Base-by-base conservation (phyloP, 139 green algal genomes). In the Chlamydomonas sp. region DNA sequence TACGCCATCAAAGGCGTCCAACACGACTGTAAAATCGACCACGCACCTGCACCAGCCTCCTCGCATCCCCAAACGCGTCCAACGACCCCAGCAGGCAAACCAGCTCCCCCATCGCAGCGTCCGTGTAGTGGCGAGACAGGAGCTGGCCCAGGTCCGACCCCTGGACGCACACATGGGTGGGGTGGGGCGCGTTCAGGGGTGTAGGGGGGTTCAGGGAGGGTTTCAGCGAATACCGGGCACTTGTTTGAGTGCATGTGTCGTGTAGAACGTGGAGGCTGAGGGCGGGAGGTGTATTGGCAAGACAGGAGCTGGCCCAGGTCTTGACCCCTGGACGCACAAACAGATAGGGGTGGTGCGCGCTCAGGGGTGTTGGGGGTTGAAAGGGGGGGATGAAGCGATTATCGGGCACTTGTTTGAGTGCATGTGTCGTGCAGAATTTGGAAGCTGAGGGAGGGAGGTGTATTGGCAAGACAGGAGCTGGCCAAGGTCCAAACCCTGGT, bases 41-140 rank as follows among this genome's bases (percentile, higher is more conserved):
- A n/a, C n/a, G n/a, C n/a, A n/a, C n/a, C n/a, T n/a, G 13, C 43
- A 16, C 43, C 47, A 83, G 69, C 37, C 75, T 61, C 28, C 71
- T 73, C 20, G 78, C 76, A 65, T 87, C 81, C 0, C 77, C 81
- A 59, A 87, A 78, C 34, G 84, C 82, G 73, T 87, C 81, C 58
- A 87, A 59, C 0, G 73, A 80, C 20, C 74, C 77, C 33, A 84
- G 35, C 50, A 81, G 49, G 71, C 88, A 87, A 64, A 81, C 63
- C n/a, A 93, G 66, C 76, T 91, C 77, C 3, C 78, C 80, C 59
- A 93, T 35, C 22, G 77, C 76, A 20, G 76, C 43, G 38, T 77
- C 48, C n/a, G n/a, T n/a, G n/a, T n/a, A n/a, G 60, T 16, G 26
- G 60, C 26, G 60, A 20, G 60, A 68, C 31, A 47, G 30, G 43